Evolutionary conservation across 1,284 basidiomycete genomes (phyloP).

Genomic region (Afroboletus lepidellus): DNA sequence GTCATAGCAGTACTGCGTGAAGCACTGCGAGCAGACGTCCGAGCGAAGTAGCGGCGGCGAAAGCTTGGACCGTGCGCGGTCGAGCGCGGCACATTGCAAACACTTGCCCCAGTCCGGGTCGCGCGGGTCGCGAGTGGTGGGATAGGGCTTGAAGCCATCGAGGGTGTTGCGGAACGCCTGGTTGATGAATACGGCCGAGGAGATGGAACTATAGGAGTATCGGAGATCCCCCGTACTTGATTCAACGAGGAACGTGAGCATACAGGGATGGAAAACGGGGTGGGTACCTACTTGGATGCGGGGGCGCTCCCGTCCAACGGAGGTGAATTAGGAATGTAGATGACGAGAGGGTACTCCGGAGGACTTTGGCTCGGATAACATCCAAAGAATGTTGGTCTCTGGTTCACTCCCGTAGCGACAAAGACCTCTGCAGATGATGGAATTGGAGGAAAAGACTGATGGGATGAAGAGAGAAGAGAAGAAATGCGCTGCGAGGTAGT

Average conservation of each 20-base stretch:
- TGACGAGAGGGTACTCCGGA: constrained; percentile 54
- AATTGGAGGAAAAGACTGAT: constrained; percentile 62
- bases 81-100: constrained; percentile 43
- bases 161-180: constrained; percentile 52
- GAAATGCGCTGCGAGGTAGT: constrained; percentile 42
- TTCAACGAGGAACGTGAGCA: not conserved
- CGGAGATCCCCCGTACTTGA: constrained; percentile 45
- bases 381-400: constrained; percentile 75
- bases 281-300: constrained; percentile 54
- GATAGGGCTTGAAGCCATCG: constrained; percentile 55
- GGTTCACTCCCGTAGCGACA: constrained; percentile 61
- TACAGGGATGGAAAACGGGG: not conserved
- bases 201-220: constrained; percentile 47
- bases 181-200: constrained; percentile 50
- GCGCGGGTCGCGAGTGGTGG: constrained; percentile 32
- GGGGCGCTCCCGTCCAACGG: constrained; percentile 57
- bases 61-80: constrained; percentile 38
- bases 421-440: constrained; percentile 55
- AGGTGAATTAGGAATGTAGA: constrained; percentile 66
- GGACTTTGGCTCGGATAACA: constrained; percentile 55
- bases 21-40: constrained; percentile 28
- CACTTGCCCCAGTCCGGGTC: constrained; percentile 42
- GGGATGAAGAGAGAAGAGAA: constrained; percentile 48
- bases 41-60: constrained; percentile 21
- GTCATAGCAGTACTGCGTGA: constrained; percentile 37